phyloP scores from a whole-genome alignment of 169 alveolate genomes.

The Ichthyophthirius multifiliis region DNA sequence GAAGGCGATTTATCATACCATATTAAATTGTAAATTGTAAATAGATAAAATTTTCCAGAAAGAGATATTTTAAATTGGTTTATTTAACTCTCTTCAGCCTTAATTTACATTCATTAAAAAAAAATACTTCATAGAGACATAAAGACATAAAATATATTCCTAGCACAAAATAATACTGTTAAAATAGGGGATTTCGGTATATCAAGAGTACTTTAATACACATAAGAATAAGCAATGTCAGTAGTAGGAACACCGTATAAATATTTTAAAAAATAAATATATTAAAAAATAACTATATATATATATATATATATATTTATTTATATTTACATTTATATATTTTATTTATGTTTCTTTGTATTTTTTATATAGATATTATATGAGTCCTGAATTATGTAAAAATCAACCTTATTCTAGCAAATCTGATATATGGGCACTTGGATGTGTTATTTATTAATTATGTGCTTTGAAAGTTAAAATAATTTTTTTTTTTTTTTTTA shows the following conservation, averaged over 20 bases:
- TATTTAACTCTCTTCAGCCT: conserved; percentile 76
- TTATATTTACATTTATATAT: too few species aligned
- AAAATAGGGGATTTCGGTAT: conserved; percentile 84
- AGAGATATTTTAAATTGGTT: conserved; percentile 82
- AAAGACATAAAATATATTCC: conserved; percentile 81
- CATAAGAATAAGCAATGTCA: conserved; percentile 39
- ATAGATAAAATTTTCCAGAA: conserved; percentile 71
- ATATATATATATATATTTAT: too few species aligned
- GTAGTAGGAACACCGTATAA: conserved; percentile 78
- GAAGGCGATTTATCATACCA: conserved; percentile 75
- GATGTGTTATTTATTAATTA: conserved; percentile 35
- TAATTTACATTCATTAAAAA: conserved; percentile 79
- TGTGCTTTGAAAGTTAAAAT: conserved; percentile 36
- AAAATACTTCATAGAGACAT: conserved; percentile 86
- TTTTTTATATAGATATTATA: too few species aligned
- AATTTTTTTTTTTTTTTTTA: background rate
- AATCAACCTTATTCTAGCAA: conserved; percentile 57
- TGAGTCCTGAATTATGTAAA: conserved; percentile 74
- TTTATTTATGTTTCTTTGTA: too few species aligned
- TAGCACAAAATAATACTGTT: conserved; percentile 75
- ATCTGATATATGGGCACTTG: conserved; percentile 43
- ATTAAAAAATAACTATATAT: too few species aligned
- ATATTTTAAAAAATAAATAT: too few species aligned
- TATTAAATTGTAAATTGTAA: conserved; percentile 54
- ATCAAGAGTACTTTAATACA: conserved; percentile 57